Evolutionary conservation across 1,139 yeast species (phyloP).

Genomic region (Ogataea hybrid): DNA sequence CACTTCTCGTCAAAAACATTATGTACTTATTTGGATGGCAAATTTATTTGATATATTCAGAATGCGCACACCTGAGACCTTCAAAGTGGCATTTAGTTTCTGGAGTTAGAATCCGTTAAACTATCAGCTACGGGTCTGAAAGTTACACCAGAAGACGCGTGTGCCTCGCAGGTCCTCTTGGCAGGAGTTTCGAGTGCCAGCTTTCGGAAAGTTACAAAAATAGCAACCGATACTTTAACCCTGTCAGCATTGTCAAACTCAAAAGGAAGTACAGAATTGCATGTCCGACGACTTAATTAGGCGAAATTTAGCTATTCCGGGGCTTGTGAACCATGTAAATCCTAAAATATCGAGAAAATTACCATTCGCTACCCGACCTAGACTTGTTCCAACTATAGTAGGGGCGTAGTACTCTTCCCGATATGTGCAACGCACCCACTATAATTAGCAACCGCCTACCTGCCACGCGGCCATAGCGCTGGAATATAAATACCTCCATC

Average conservation of each 20-base stretch:
- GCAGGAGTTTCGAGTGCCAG: background rate
- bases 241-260: background rate
- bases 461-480: background rate
- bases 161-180: background rate
- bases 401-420: background rate
- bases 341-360: background rate
- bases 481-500: background rate
- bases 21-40: constrained; percentile 7
- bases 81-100: background rate
- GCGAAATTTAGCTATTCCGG: background rate
- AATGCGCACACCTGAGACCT: constrained; percentile 7
- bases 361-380: background rate
- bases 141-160: background rate
- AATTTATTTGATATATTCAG: constrained; percentile 4
- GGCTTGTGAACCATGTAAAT: background rate
- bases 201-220: background rate
- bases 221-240: constrained; percentile 6
- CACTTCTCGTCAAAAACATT: constrained; percentile 98
- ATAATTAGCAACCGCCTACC: constrained; percentile 2
- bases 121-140: background rate
- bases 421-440: background rate
- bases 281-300: background rate
- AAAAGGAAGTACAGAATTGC: constrained; percentile 5
- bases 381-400: background rate
- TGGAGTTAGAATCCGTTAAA: background rate